Conservation (phyloP, 768 basidiomycete genomes). For the Lactarius sp. region DNA sequence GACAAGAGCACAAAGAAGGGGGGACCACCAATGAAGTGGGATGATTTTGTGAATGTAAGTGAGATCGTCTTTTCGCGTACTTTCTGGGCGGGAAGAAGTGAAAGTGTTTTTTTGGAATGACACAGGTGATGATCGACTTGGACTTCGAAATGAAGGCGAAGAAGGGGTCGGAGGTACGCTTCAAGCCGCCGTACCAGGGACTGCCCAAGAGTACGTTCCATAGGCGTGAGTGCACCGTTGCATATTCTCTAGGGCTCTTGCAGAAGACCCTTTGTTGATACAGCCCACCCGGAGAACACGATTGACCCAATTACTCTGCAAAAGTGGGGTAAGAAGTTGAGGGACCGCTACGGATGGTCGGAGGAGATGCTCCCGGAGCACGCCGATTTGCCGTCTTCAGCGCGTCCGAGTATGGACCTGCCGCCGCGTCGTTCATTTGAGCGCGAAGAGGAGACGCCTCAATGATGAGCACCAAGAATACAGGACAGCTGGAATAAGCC, state of each 20-base stretch:
- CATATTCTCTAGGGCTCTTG: background rate
- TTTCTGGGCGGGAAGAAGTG: background rate
- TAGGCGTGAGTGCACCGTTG: constrained; percentile 26
- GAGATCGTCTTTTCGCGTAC: background rate
- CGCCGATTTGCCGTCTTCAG: background rate
- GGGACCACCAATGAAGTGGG: constrained; percentile 32
- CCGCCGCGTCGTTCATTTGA: background rate
- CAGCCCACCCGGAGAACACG: constrained; percentile 32
- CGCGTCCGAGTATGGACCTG: no score
- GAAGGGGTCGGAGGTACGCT: constrained; percentile 32
- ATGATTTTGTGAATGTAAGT: constrained; percentile 32
- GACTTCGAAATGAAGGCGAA: constrained; percentile 31
- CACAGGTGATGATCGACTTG: constrained; percentile 31
- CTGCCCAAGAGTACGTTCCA: constrained; percentile 31
- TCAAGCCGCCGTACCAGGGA: constrained; percentile 29
- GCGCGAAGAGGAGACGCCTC: background rate
- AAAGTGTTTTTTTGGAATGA: background rate
- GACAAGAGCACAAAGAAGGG: constrained; percentile 27
- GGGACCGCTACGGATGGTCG: constrained; percentile 31
- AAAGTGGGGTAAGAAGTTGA: constrained; percentile 29
- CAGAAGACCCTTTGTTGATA: background rate
- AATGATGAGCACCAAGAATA: no score
- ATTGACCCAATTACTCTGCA: constrained; percentile 29
- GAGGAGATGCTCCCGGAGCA: constrained; percentile 25
- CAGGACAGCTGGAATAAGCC: background rate